These are phyloP conservation scores for Thamnidium elegans DNA, from an alignment of 192 early-diverging fungal genomes.

Conservation along the genomic window DNA sequence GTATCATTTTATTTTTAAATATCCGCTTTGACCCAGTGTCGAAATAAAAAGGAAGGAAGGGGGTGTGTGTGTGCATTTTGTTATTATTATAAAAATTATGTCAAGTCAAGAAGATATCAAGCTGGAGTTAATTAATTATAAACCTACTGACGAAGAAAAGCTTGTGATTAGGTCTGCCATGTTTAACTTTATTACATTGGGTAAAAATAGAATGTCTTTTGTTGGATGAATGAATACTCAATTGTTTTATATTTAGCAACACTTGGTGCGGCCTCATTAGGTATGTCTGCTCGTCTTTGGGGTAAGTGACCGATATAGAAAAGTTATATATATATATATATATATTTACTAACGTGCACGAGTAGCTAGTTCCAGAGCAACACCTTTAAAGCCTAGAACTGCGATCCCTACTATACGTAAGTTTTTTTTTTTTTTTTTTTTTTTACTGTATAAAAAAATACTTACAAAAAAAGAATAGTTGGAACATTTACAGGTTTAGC, in stretches of 20 bases:
- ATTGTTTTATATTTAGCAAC: slow-evolving; percentile 1
- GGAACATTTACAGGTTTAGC: slow-evolving; percentile 5
- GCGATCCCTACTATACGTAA: slow-evolving; percentile 17
- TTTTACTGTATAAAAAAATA: not conserved
- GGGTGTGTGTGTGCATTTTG: no score
- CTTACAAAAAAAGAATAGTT: not conserved
- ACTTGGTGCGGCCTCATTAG: slow-evolving; percentile 19
- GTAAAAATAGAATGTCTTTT: slow-evolving; percentile 2
- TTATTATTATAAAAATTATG: no score
- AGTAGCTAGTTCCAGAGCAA: slow-evolving; percentile 13
- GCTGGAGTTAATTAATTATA: slow-evolving; percentile 12
- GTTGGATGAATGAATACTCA: not conserved
- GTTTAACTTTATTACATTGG: slow-evolving; percentile 15
- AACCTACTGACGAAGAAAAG: slow-evolving; percentile 6
- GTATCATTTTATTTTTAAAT: no score
- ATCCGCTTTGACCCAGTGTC: no score
- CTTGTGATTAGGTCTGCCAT: slow-evolving; percentile 13
- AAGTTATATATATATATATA: not conserved
- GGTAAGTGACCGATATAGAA: slow-evolving; percentile 2
- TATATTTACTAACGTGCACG: no score
- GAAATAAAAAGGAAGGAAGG: no score
- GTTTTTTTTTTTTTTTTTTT: not conserved
- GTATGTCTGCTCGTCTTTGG: slow-evolving; percentile 14
- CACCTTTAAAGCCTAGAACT: not conserved
- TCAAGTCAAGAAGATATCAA: slow-evolving; percentile 7